A percentile compares a stretch with the other conserved stretches of the same genome.
These are phyloP conservation scores for Hygrophorus pudorinus DNA, from an alignment of 768 basidiomycete species.

Conservation along the genomic window DNA sequence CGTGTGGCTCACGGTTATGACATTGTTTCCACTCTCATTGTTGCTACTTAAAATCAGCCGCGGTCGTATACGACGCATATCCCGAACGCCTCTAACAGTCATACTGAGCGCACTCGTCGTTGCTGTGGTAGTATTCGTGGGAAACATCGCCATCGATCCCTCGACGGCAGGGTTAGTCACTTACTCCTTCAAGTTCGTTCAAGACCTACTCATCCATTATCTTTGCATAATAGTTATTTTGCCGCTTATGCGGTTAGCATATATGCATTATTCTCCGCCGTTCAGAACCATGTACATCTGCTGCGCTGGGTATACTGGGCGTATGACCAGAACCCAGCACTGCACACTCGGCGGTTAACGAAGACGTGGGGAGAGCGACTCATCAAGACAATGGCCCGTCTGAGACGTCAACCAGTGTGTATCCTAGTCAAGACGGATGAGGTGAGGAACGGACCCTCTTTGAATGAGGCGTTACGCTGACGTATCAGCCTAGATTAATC, in stretches of 20 bases:
- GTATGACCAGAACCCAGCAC: slow-evolving; percentile 46
- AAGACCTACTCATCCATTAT: no score
- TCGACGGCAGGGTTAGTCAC: slow-evolving; percentile 43
- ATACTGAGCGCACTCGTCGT: slow-evolving; percentile 35
- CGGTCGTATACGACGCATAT: slow-evolving; percentile 39
- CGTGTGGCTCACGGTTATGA: slow-evolving; percentile 57
- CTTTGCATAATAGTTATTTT: slow-evolving; percentile 51
- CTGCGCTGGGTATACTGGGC: slow-evolving; percentile 50
- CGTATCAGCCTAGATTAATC: no score
- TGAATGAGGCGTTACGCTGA: background rate
- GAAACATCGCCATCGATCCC: slow-evolving; percentile 52
- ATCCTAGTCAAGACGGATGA: slow-evolving; percentile 57
- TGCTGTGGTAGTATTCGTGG: slow-evolving; percentile 35
- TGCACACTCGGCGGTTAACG: slow-evolving; percentile 32
- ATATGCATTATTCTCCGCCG: slow-evolving; percentile 33
- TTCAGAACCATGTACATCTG: slow-evolving; percentile 44
- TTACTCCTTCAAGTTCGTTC: no score
- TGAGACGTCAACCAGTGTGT: slow-evolving; percentile 48
- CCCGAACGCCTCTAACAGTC: slow-evolving; percentile 27
- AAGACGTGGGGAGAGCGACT: slow-evolving; percentile 32
- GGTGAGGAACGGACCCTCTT: slow-evolving; percentile 25
- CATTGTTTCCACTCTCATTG: slow-evolving; percentile 50
- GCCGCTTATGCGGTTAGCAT: slow-evolving; percentile 49
- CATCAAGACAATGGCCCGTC: slow-evolving; percentile 30
- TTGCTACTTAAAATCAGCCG: slow-evolving; percentile 58